Evolutionary conservation across 1,139 yeast genomes (phyloP).

Genomic region (Geotrichum macrosporum): DNA sequence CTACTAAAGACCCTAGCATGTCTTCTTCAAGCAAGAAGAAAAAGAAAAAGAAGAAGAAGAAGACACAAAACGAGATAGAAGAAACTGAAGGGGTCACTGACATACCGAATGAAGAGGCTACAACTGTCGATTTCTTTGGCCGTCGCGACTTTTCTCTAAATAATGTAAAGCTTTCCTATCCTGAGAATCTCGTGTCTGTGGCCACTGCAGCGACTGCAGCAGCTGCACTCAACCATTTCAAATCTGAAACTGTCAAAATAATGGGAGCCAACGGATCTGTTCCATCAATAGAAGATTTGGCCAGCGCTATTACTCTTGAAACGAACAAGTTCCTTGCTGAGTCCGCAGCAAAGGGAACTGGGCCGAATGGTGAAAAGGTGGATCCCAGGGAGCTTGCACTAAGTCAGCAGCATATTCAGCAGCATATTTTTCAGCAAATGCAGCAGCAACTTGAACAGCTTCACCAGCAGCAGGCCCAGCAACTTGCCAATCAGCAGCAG

Average conservation of each 20-base stretch:
- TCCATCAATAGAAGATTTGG: slow-evolving; percentile 17
- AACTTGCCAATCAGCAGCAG: slow-evolving; percentile 15
- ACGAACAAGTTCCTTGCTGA: slow-evolving; percentile 17
- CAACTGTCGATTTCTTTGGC: slow-evolving; percentile 22
- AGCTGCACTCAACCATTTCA: slow-evolving; percentile 31
- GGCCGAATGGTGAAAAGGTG: slow-evolving; percentile 12
- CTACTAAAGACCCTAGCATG: slow-evolving; percentile 37
- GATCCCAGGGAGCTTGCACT: slow-evolving; percentile 18
- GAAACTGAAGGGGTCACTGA: neutral
- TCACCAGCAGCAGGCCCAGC: slow-evolving; percentile 13
- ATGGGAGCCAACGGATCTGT: slow-evolving; percentile 17
- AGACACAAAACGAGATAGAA: slow-evolving; percentile 25
- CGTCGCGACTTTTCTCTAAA: slow-evolving; percentile 32
- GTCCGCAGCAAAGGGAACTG: slow-evolving; percentile 13
- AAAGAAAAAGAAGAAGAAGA: slow-evolving; percentile 67
- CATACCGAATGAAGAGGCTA: slow-evolving; percentile 2
- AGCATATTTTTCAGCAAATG: slow-evolving; percentile 19
- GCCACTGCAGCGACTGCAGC: slow-evolving; percentile 35
- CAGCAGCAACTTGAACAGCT: slow-evolving; percentile 16
- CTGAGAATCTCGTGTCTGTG: slow-evolving; percentile 40
- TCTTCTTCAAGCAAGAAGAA: slow-evolving; percentile 33
- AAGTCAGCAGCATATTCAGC: slow-evolving; percentile 18
- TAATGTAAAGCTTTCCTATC: slow-evolving; percentile 49
- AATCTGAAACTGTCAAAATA: slow-evolving; percentile 14
- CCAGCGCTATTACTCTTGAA: slow-evolving; percentile 16